Conservation (phyloP, 768 basidiomycete species). For the Mycena crocata region DNA sequence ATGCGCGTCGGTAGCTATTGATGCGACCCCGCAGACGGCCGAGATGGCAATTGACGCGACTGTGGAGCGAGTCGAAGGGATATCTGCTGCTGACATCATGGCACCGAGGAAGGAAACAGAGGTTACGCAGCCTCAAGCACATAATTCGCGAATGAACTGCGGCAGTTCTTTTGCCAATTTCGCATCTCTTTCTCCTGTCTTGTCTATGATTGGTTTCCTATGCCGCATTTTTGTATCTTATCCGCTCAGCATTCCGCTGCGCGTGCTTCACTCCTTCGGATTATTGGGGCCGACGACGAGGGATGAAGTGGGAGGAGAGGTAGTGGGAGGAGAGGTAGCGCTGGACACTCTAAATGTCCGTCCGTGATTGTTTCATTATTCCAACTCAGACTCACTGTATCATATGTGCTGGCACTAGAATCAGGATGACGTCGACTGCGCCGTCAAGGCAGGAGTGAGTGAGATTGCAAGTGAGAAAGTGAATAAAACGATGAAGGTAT, state of each 20-base stretch:
- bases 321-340: conserved; percentile 42
- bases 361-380: conserved; percentile 55
- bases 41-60: conserved; percentile 65
- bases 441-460: neutral
- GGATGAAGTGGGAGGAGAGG: neutral
- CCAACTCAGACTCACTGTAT: conserved; percentile 47
- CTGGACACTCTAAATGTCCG: conserved; percentile 61
- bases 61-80: conserved; percentile 56
- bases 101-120: conserved; percentile 3
- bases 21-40: conserved; percentile 61
- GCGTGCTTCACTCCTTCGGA: conserved; percentile 42
- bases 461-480: too few species aligned
- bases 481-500: too few species aligned
- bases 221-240: conserved; percentile 60
- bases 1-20: conserved; percentile 56
- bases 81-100: neutral
- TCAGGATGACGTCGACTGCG: conserved; percentile 43
- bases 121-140: neutral
- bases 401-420: conserved; percentile 50
- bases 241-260: conserved; percentile 63
- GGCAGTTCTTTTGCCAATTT: conserved; percentile 18
- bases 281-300: conserved; percentile 30
- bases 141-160: neutral
- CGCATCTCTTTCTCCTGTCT: conserved; percentile 53
- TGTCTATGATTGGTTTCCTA: conserved; percentile 59